A percentile compares a stretch with the other conserved stretches of the same genome.
Conservation (phyloP, 371 early-diverging fungal species). For the Mortierella sp. region DNA sequence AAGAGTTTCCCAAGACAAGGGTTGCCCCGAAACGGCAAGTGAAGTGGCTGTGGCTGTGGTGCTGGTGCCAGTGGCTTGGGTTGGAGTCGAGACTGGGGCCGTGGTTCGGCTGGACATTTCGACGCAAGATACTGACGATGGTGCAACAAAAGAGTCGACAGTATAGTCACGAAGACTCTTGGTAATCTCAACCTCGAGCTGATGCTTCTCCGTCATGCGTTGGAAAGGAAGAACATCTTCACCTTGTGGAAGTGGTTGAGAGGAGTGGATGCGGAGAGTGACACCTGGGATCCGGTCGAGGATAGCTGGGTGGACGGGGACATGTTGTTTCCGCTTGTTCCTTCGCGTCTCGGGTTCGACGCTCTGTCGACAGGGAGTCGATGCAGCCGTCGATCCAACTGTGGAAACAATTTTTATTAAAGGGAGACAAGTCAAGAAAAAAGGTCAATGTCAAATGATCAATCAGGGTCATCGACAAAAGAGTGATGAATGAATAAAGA, state of each 20-base stretch:
- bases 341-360: no score
- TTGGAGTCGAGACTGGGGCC: not conserved
- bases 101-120: not conserved
- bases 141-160: slow-evolving; percentile 9
- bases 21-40: slow-evolving; percentile 2
- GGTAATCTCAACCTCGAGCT: slow-evolving; percentile 43
- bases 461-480: no score
- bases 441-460: no score
- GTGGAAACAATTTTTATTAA: no score
- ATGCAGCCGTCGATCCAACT: no score
- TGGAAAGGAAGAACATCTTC: no score
- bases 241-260: no score
- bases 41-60: not conserved
- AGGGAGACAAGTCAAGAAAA: no score
- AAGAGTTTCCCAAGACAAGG: slow-evolving; percentile 48
- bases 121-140: not conserved
- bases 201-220: slow-evolving; percentile 29
- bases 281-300: slow-evolving; percentile 46
- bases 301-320: slow-evolving; percentile 40
- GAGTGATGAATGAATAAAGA: no score
- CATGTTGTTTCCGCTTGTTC: slow-evolving; percentile 49
- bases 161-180: slow-evolving; percentile 41
- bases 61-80: not conserved
- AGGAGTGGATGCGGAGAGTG: slow-evolving; percentile 49
- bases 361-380: no score